Evolutionary conservation across 768 basidiomycete genomes (phyloP).

Genomic region (Calocera viscosa): DNA sequence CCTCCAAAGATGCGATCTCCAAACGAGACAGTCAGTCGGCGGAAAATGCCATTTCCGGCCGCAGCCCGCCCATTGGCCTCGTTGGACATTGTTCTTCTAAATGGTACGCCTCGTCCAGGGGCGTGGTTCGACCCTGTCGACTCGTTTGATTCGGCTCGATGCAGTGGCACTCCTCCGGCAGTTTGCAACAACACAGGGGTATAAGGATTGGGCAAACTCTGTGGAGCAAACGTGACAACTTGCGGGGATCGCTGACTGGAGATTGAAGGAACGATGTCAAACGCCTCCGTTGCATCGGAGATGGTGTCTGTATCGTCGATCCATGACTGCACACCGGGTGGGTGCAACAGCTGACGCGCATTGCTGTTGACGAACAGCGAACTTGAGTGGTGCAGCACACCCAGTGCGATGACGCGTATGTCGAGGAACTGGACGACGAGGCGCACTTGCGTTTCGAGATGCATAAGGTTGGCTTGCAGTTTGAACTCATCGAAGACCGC

Average conservation of each 20-base stretch:
- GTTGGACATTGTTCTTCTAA: background rate
- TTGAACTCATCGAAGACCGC: constrained; percentile 64
- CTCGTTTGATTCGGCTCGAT: background rate
- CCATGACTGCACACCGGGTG: constrained; percentile 35
- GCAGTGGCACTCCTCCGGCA: background rate
- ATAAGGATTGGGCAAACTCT: background rate
- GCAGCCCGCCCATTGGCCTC: background rate
- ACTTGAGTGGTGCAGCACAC: constrained; percentile 45
- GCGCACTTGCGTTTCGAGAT: constrained; percentile 57
- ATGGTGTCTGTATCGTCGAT: background rate
- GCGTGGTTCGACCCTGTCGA: background rate
- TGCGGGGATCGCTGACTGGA: background rate
- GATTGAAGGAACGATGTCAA: background rate
- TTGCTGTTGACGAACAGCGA: constrained; percentile 49
- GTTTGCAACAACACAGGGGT: background rate
- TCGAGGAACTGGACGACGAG: constrained; percentile 58
- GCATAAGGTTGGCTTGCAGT: constrained; percentile 52
- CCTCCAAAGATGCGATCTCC: background rate
- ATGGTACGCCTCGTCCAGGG: background rate
- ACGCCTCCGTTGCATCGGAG: background rate
- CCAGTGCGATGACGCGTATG: constrained; percentile 59
- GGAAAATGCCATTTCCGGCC: background rate
- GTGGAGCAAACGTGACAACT: background rate
- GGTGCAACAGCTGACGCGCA: constrained; percentile 56
- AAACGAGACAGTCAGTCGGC: background rate